Base-by-base conservation (phyloP, 2,329 filamentous ascomycete species). In the Blastomyces silverae region DNA sequence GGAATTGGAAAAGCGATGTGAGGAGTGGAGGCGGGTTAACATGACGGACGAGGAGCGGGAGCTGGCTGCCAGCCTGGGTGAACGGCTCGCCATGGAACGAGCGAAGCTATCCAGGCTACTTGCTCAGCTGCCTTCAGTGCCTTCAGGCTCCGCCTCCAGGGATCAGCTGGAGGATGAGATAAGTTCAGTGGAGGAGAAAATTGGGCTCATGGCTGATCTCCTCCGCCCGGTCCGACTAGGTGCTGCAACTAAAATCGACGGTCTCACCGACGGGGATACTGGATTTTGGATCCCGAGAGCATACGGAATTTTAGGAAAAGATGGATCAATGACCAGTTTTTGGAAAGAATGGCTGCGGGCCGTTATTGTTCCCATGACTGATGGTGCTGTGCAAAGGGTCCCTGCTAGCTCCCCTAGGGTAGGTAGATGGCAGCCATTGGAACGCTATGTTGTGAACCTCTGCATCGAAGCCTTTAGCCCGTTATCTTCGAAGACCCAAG, bases 261-360 rank as follows among this genome's bases (percentile, higher is more conserved):
- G 94, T 25, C 82, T 99, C 67, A 97, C 93, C 0, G 91, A 95
- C 69, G 92, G 93, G 55, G 94, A 97, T 74, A 97, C 91, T 63
- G 94, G 93, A 1, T 87, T 97, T 66, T 99, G 94, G 94, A 92
- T 91, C 61, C 94, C 94, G 22, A 85, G 94, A 68, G 92, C 93
- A 0, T 99, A 96, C 73, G 94, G 94, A 65, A 88, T 99, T 67
- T 82, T 99, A 67, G 94, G 94, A 44, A 85, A 90, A 67, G 94
- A 99, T 74, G 83, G 83, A 15, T 88, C 87, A 66, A 85, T 95
- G 78, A 92, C 92, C 68, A 86, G 87, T 42, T 97, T 99, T 78
- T 99, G 93, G 92, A 97, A 97, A 77, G 94, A 99, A 75, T 99
- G 94, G 94, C 84, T 99, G 59, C 89, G 91, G 76, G 92, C 93